Percentiles rank a stretch among this genome's conserved stretches.
phyloP scores from a whole-genome alignment of 2,329 filamentous ascomycete genomes.

The Colletotrichum orbiculare region DNA sequence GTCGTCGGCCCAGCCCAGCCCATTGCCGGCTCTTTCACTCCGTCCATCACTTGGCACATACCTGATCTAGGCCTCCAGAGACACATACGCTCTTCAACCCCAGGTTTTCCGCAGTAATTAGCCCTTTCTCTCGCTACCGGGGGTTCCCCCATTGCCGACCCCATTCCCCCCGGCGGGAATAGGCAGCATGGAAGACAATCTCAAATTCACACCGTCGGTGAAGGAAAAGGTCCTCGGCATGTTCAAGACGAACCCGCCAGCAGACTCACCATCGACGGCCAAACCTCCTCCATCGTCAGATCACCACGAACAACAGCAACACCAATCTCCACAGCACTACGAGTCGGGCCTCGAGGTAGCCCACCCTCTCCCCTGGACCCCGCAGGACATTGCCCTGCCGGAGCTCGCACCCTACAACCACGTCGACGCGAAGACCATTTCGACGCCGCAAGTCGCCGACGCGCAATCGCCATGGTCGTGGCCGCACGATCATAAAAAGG shows the following conservation, averaged over 20 bases:
- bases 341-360: constrained; percentile 30
- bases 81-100: too few relatives aligned
- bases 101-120: too few relatives aligned
- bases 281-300: neutral
- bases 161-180: too few relatives aligned
- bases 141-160: too few relatives aligned
- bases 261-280: neutral
- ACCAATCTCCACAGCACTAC: constrained; percentile 15
- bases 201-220: constrained; percentile 12
- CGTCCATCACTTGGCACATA: too few relatives aligned
- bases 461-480: constrained; percentile 17
- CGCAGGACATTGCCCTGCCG: constrained; percentile 20
- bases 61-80: too few relatives aligned
- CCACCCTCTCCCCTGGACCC: constrained; percentile 22
- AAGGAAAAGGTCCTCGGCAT: constrained; percentile 10
- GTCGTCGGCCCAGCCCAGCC: too few relatives aligned
- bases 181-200: constrained; percentile 8
- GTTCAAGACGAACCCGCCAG: neutral
- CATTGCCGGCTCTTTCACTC: too few relatives aligned
- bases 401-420: constrained; percentile 18
- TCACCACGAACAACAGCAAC: neutral
- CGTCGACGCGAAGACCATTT: constrained; percentile 19
- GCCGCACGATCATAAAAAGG: constrained; percentile 22
- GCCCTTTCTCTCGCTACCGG: too few relatives aligned
- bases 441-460: constrained; percentile 23